Percentiles rank a stretch among this genome's conserved stretches.
Conservation (phyloP, 1,284 basidiomycete species). For the Laetiporus sulphureus region DNA sequence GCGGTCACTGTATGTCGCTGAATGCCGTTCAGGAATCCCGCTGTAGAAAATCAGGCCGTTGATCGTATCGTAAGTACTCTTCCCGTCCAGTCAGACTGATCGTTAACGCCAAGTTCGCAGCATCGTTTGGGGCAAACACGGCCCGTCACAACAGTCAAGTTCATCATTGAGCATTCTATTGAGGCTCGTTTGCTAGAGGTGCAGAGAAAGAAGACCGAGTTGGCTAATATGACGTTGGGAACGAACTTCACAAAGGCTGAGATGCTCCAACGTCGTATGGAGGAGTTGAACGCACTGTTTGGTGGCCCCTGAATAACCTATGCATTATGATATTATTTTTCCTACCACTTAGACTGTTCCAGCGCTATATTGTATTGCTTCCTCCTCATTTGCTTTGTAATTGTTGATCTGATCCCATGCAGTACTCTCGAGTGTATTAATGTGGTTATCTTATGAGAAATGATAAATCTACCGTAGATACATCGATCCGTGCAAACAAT, state of each 20-base stretch:
- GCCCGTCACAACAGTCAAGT: constrained; percentile 86
- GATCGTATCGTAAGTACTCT: constrained; percentile 71
- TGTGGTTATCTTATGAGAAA: too few species aligned
- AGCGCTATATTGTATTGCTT: constrained; percentile 7
- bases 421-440: too few species aligned
- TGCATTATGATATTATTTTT: constrained; percentile 17
- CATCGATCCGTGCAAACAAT: too few species aligned
- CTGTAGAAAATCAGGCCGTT: constrained; percentile 94
- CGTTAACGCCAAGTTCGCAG: constrained; percentile 30
- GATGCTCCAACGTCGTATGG: constrained; percentile 76
- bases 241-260: constrained; percentile 80
- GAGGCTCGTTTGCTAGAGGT: constrained; percentile 86
- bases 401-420: constrained; percentile 1
- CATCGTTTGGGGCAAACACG: constrained; percentile 92
- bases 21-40: constrained; percentile 71
- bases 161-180: constrained; percentile 91
- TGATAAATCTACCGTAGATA: too few species aligned
- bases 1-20: neutral
- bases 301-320: constrained; percentile 26
- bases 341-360: constrained; percentile 7
- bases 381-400: constrained; percentile 1
- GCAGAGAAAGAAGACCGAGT: constrained; percentile 89
- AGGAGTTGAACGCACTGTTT: constrained; percentile 73
- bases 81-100: constrained; percentile 3
- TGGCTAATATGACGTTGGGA: constrained; percentile 87